A percentile compares a stretch with the other conserved stretches of the same genome.
Conservation (phyloP, 2,329 filamentous ascomycete species). For the Fusarium nygamai region DNA sequence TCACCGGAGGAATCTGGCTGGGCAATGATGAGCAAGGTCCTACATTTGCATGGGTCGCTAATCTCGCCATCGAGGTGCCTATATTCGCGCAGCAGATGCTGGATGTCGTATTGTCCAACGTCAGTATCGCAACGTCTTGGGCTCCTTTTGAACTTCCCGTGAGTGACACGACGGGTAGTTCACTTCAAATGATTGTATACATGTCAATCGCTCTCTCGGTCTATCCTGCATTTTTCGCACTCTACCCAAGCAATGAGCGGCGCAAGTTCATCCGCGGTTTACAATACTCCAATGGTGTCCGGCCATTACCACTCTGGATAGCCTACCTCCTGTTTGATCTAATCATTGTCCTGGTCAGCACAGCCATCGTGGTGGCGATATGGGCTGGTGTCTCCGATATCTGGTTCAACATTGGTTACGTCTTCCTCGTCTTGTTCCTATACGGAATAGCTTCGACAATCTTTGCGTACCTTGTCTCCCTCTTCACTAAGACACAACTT, state of each 20-base stretch:
- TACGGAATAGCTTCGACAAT: conserved; percentile 83
- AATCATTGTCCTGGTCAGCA: conserved; percentile 71
- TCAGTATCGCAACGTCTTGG: conserved; percentile 76
- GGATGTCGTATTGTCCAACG: conserved; percentile 72
- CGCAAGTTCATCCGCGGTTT: conserved; percentile 81
- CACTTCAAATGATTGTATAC: conserved; percentile 83
- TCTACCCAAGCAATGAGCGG: conserved; percentile 89
- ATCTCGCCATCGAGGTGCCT: conserved; percentile 65
- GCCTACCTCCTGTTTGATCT: conserved; percentile 88
- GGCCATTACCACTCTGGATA: conserved; percentile 83
- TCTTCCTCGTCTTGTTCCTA: conserved; percentile 83
- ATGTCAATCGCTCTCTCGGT: conserved; percentile 80
- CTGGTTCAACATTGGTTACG: conserved; percentile 83
- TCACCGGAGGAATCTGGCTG: conserved; percentile 82
- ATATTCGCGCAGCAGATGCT: conserved; percentile 74
- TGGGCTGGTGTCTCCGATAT: conserved; percentile 71
- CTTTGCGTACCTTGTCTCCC: conserved; percentile 81
- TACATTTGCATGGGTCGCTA: conserved; percentile 76
- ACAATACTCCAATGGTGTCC: conserved; percentile 91
- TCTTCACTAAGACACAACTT: conserved; percentile 81
- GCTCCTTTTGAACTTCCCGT: conserved; percentile 81
- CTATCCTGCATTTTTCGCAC: conserved; percentile 85
- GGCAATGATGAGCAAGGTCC: conserved; percentile 68
- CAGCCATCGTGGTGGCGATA: conserved; percentile 73
- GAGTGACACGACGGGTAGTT: conserved; percentile 73